Conservation (phyloP, 495 filamentous ascomycete genomes). For the Tuber magnatum region DNA sequence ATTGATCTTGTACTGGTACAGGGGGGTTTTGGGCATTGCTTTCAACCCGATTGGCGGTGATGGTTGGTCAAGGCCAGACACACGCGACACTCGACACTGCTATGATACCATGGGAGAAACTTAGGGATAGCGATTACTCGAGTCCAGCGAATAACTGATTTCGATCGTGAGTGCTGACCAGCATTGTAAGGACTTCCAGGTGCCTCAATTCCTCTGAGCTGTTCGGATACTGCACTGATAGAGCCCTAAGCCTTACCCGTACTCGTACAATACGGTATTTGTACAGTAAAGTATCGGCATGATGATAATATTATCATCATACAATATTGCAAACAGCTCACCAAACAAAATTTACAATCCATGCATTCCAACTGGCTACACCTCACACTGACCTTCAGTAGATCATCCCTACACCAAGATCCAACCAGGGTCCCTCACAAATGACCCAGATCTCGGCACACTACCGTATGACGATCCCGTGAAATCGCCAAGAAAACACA, state of each 20-base stretch:
- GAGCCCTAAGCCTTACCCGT: too few species aligned
- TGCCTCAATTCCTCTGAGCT: neutral
- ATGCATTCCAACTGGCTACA: neutral
- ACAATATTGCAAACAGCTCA: neutral
- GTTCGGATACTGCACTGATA: neutral
- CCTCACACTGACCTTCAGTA: neutral
- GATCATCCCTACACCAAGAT: neutral
- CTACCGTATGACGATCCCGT: neutral
- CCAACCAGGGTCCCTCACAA: neutral
- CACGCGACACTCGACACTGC: neutral
- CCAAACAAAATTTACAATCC: neutral
- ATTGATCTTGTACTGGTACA: neutral
- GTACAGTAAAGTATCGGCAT: too few species aligned
- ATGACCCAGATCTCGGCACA: neutral
- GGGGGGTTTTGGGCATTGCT: neutral
- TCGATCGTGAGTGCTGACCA: neutral
- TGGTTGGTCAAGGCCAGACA: neutral
- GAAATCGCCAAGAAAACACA: constrained; percentile 1
- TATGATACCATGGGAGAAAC: too few species aligned
- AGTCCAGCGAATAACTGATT: neutral
- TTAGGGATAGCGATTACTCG: neutral
- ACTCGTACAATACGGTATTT: too few species aligned
- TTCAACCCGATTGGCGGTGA: neutral
- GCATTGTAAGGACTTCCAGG: neutral
- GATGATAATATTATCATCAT: too few species aligned